Evolutionary conservation across 2,329 filamentous ascomycete species (phyloP).

Genomic region (Juglanconis sp.): DNA sequence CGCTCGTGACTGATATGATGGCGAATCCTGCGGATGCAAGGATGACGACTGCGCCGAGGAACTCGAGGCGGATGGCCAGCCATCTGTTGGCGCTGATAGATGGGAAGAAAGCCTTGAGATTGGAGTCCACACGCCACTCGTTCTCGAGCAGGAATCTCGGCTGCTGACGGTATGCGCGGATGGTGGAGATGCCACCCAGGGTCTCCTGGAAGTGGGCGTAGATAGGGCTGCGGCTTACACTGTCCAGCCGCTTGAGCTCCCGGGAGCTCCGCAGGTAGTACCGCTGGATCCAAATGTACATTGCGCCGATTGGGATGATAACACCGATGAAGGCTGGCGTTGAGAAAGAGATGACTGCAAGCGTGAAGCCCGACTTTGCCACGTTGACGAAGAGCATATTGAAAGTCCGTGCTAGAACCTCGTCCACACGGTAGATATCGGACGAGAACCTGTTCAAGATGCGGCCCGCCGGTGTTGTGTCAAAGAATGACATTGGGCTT

Average conservation of each 20-base stretch:
- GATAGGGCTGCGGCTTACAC: constrained; percentile 90
- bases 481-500: constrained; percentile 98
- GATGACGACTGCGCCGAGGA: constrained; percentile 93
- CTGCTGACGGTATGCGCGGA: constrained; percentile 90
- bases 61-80: constrained; percentile 91
- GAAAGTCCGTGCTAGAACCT: constrained; percentile 93
- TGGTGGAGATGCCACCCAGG: constrained; percentile 88
- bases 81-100: constrained; percentile 93
- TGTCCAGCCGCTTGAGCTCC: constrained; percentile 93
- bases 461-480: constrained; percentile 92
- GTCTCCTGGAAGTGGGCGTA: constrained; percentile 99
- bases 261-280: constrained; percentile 96
- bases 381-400: constrained; percentile 89
- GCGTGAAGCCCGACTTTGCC: constrained; percentile 74
- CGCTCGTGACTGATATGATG: constrained; percentile 72
- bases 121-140: constrained; percentile 95
- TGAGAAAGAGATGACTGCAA: constrained; percentile 77
- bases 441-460: constrained; percentile 96
- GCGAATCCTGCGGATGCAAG: constrained; percentile 78
- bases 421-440: constrained; percentile 79
- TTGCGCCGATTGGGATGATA: constrained; percentile 73
- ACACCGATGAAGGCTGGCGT: constrained; percentile 78
- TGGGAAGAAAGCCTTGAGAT: constrained; percentile 90
- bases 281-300: constrained; percentile 91
- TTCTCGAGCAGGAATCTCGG: constrained; percentile 87